Evolutionary conservation across 345 rosid genomes (phyloP), one percentile per base, ranked within the genome.

Genomic region (Bretschneidera sinensis): DNA sequence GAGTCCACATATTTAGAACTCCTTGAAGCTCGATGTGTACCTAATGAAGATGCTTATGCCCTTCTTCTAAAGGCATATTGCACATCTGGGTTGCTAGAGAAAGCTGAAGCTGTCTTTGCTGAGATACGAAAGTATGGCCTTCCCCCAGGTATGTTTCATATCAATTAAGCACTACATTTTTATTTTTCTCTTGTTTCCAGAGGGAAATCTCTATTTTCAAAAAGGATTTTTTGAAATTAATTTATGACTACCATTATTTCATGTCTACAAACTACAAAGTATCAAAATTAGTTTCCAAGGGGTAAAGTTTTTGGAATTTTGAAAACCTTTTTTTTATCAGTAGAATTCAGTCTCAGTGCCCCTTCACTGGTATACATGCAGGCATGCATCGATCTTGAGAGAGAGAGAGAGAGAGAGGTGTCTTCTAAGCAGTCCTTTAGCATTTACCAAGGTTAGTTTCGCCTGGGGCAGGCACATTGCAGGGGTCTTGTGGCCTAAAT

Each of bases 31-130:
- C 84, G 78, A 53, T 89, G 96, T 24, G 71, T 87, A 48, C 98
- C 96, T 47, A 92, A 90, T 0, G 96, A 92, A 71, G 91, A 89
- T 55, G 89, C 98, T 49, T 92, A 89, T 48, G 95, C 96, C n/a
- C n/a, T n/a, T n/a, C n/a, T 92, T 62, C 31, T 92, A 18, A 92
- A 81, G 63, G 85, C 92, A 21, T 92, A 85, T 63, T 89, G 95
- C 80, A 75, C 47, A 47, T 70, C 75, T 14, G 85, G 96, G 48
- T 60, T 78, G 56, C 72, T 64, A 34, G 83, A 74, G 60, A 89
- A 87, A 74, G 89, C 92, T 33, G 92, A 85, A 68, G 91, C 89
- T 17, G 83, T 85, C 57, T 78, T 87, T 74, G 56, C 83, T 0
- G 98, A 92, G 76, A 87, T 92, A 91, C 74, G 78, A 65, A 87